Base-by-base conservation (phyloP, 352 stramenopile species). In the Pythium volutum region DNA sequence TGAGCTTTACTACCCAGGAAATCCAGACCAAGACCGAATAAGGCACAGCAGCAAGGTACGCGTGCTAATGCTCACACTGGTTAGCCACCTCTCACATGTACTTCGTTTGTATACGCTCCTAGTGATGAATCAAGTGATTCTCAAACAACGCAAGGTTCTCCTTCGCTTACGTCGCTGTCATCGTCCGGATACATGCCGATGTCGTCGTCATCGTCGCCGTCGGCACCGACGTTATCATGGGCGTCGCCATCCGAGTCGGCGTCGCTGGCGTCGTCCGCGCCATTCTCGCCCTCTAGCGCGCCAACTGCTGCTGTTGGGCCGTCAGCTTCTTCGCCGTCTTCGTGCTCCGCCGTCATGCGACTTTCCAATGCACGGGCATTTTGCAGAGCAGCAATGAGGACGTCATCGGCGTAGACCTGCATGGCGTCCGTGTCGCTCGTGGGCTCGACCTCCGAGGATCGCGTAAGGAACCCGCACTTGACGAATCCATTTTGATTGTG, bases 401-500 rank as follows among this genome's bases (percentile, higher is more conserved):
- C 33, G 7, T 7, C 33, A 12, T 38, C 33, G 7, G 33, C 33
- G 33, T 12, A 38, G 33, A 38, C 33, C 12, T 38, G 33, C 33
- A n/a, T n/a, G n/a, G n/a, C 12, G 33, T 38, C 33, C 12, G 7
- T 38, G 7, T 12, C 33, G 33, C 33, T 7, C 7, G 7, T 38
- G 33, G 33, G 33, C 7, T 38, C n/a, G n/a, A n/a, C n/a, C n/a
- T n/a, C n/a, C n/a, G n/a, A n/a, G 33, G 7, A 7, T 38, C 33
- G 33, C 7, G 33, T 53, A 20, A 53, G 47, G 4, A 55, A 26
- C 14, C 29, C 31, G 29, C 48, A 55, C 27, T 55, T 55, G 15
- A 55, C 48, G 20, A 50, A 60, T 2, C 53, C 53, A 18, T 60
- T 60, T 3, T 12, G 25, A 60, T 60, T 16, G 53, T 52, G 10